Evolutionary conservation across 257 asterid species (phyloP), one percentile per base, ranked within the genome.

Genomic region (Solanum corneliomulleri): DNA sequence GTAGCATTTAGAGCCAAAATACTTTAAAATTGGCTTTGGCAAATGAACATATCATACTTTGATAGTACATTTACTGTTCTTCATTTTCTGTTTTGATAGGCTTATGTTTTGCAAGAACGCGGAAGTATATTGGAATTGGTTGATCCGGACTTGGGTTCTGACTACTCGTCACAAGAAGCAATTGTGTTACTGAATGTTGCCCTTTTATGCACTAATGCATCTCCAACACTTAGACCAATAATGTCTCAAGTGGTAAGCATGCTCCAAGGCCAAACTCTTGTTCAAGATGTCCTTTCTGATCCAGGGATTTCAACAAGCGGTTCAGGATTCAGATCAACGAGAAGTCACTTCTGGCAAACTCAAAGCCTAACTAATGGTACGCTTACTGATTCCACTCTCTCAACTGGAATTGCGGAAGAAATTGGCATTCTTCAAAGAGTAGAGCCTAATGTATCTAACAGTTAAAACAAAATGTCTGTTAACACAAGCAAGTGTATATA

Each of bases 231-330:
- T 5, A 90, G 99, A 92, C 99, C 98, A 18, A 92, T 45, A 45
- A 97, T 95, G 99, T 91, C 99, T 68, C 96, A 93, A 88, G 99
- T 94, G 82, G 98, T 97, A 71, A 94, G 98, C 92, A 97, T 97
- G 98, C 95, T 97, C 6, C 98, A 97, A 88, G 99, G 99, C 16
- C 93, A 92, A 84, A 95, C 98, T 2, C 95, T 89, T 7, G 90
- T 96, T 75, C 96, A 95, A 42, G 97, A 95, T 88, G 62, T 96
- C 44, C 95, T 95, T 45, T 95, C 98, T 72, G 98, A 94, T 88
- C 95, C 98, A 2, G 94, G 98, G 72, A 89, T 92, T 62, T 96
- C 98, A 16, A 86, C 91, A 20, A 85, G 77, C 0, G 91, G 92
- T 90, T 89, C 98, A 1, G 93, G 92, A 86, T 90, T 90, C 86